Base-by-base conservation (phyloP, 2,329 filamentous ascomycete genomes). In the Sporothrix sp. region DNA sequence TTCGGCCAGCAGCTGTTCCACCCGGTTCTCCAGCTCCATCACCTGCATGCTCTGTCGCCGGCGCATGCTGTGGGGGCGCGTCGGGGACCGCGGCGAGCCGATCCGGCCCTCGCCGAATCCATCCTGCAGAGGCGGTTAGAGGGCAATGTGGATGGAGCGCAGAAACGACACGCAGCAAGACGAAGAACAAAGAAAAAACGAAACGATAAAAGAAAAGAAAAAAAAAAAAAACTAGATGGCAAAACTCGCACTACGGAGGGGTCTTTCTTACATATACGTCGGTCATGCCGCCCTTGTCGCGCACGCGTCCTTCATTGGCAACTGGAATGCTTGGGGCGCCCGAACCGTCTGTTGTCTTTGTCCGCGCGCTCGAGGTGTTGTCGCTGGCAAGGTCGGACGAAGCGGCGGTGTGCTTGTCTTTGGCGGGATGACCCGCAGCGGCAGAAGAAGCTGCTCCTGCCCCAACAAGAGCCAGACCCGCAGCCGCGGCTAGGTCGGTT, bases 31-130 rank as follows among this genome's bases (percentile, higher is more conserved):
- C 63, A 98, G 82, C 61, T 98, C 91, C 54, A 97, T 82, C 50
- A 91, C 82, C 70, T 97, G 91, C 83, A 97, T 91, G 75, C 91
- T 97, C 69, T 95, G 93, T 64, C 91, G 87, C 65, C 91, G 90
- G 61, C 91, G 90, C 79, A 98, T 86, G 73, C 89, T 96, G 63
- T 90, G 88, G 61, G 93, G 90, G 68, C 91, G 83, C 59, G 88
- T 95, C 50, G 93, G 93, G 62, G 93, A 97, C 62, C 85, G 82
- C 63, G 91, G 89, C 65, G 89, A 95, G 65, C 83, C 83, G 64
- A 85, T 78, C 63, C 79, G 87, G 68, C 86, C 87, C 71, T 95
- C 88, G 70, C 91, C 91, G 73, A 82, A 90, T 71, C 88, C 91
- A 79, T 95, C 89, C 90, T 96, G 72, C 50, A 36, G 7, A 33